Conservation (phyloP, 177 flowering plant species). For the Vitis hybrid region DNA sequence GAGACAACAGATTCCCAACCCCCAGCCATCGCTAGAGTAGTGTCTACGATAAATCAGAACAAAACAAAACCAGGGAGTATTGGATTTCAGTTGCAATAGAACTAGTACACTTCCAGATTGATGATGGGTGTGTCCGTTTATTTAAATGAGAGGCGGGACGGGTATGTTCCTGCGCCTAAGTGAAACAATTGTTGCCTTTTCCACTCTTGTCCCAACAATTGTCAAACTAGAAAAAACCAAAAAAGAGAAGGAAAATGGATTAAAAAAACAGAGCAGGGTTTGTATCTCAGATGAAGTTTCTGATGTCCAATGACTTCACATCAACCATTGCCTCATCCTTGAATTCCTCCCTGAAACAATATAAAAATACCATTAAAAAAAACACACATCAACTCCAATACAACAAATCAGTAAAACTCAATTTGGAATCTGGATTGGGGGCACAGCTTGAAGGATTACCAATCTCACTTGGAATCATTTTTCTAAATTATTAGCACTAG, state of each 20-base stretch:
- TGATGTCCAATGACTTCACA: constrained; percentile 76
- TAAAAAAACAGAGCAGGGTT: too few relatives aligned
- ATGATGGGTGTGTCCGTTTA: not conserved
- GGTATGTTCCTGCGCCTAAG: not conserved
- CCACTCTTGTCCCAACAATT: not conserved
- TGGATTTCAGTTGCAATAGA: too few relatives aligned
- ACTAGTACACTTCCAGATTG: too few relatives aligned
- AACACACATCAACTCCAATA: too few relatives aligned
- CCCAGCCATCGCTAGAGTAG: too few relatives aligned
- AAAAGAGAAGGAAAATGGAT: not conserved
- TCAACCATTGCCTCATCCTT: constrained; percentile 74
- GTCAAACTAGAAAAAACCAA: not conserved
- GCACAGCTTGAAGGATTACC: too few relatives aligned
- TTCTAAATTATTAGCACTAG: not conserved
- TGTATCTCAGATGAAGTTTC: constrained; percentile 65
- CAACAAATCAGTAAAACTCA: too few relatives aligned
- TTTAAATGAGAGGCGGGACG: not conserved
- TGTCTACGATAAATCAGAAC: too few relatives aligned
- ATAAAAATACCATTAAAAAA: not conserved
- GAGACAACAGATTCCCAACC: too few relatives aligned
- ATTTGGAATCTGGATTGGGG: too few relatives aligned
- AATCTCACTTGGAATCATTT: not conserved
- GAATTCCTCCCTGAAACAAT: constrained; percentile 79
- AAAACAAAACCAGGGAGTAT: too few relatives aligned
- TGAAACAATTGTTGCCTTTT: not conserved